Percentiles rank a stretch among this genome's conserved stretches.
phyloP scores from a whole-genome alignment of 768 basidiomycete species.

The Amanita molliuscula region DNA sequence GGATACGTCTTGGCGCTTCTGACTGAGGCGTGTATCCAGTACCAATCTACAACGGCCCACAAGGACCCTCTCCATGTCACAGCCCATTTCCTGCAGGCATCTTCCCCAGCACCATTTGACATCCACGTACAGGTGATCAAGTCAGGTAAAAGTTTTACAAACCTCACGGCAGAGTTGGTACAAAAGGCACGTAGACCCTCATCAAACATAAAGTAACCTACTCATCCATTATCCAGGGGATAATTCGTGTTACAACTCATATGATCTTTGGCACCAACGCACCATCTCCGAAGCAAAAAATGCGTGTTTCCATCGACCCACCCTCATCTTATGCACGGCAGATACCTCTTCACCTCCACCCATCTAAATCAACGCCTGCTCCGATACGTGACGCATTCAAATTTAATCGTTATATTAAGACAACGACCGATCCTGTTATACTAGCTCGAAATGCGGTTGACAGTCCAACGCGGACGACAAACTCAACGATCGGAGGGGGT shows the following conservation, averaged over 20 bases:
- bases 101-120: slow-evolving; percentile 29
- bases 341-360: slow-evolving; percentile 45
- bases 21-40: slow-evolving; percentile 41
- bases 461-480: slow-evolving; percentile 25
- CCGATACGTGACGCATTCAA: slow-evolving; percentile 20
- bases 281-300: slow-evolving; percentile 16
- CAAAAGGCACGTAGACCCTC: slow-evolving; percentile 32
- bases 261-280: slow-evolving; percentile 44
- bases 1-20: slow-evolving; percentile 50
- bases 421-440: slow-evolving; percentile 32
- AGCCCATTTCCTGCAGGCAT: slow-evolving; percentile 44
- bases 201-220: neutral
- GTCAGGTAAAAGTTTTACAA: slow-evolving; percentile 41
- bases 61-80: slow-evolving; percentile 50
- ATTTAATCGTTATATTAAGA: slow-evolving; percentile 22
- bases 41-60: slow-evolving; percentile 38
- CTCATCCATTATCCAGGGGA: slow-evolving; percentile 21
- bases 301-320: slow-evolving; percentile 27
- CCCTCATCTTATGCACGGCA: slow-evolving; percentile 51
- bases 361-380: slow-evolving; percentile 24
- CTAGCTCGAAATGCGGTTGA: slow-evolving; percentile 25
- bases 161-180: slow-evolving; percentile 46
- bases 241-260: slow-evolving; percentile 39
- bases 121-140: slow-evolving; percentile 39
- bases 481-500: slow-evolving; percentile 36